Conservation (phyloP, 2,329 filamentous ascomycete species). For the Neoascochyta sp. region DNA sequence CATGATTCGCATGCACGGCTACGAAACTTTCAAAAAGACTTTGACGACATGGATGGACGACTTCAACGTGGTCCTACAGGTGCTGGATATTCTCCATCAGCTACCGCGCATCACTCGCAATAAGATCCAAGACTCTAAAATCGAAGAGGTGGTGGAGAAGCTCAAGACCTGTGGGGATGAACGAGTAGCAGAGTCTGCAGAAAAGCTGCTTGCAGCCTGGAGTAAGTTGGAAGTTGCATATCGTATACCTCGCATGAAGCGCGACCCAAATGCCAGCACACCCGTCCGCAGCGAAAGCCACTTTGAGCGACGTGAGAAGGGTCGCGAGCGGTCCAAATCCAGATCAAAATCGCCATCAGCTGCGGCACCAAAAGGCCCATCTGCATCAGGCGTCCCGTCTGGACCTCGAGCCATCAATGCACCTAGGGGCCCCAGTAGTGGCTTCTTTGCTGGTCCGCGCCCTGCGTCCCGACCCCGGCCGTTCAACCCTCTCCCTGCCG, state of each 20-base stretch:
- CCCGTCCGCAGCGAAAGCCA: slow-evolving; percentile 50
- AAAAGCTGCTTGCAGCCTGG: slow-evolving; percentile 75
- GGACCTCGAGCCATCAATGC: slow-evolving; percentile 53
- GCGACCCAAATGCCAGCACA: slow-evolving; percentile 61
- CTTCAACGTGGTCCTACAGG: slow-evolving; percentile 81
- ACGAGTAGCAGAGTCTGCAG: slow-evolving; percentile 68
- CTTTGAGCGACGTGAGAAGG: slow-evolving; percentile 55
- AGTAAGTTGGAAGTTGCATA: slow-evolving; percentile 86
- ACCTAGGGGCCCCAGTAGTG: slow-evolving; percentile 50
- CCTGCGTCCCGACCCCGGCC: slow-evolving; percentile 51
- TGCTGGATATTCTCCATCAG: slow-evolving; percentile 82
- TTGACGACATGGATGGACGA: slow-evolving; percentile 85
- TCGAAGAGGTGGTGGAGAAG: slow-evolving; percentile 73
- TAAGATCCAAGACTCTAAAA: slow-evolving; percentile 95
- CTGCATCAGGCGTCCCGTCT: slow-evolving; percentile 35
- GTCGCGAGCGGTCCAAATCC: slow-evolving; percentile 47
- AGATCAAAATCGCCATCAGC: slow-evolving; percentile 47
- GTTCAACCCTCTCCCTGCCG: slow-evolving; percentile 64
- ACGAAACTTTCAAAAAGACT: slow-evolving; percentile 86
- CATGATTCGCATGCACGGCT: slow-evolving; percentile 95
- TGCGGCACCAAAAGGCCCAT: slow-evolving; percentile 39
- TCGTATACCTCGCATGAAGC: slow-evolving; percentile 85
- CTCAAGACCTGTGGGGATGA: slow-evolving; percentile 67
- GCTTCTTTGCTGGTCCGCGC: slow-evolving; percentile 51
- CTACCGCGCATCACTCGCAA: slow-evolving; percentile 90